These are phyloP conservation scores for Aspergillus vadensis DNA, from an alignment of 2,329 filamentous ascomycete species.

Conservation along the genomic window DNA sequence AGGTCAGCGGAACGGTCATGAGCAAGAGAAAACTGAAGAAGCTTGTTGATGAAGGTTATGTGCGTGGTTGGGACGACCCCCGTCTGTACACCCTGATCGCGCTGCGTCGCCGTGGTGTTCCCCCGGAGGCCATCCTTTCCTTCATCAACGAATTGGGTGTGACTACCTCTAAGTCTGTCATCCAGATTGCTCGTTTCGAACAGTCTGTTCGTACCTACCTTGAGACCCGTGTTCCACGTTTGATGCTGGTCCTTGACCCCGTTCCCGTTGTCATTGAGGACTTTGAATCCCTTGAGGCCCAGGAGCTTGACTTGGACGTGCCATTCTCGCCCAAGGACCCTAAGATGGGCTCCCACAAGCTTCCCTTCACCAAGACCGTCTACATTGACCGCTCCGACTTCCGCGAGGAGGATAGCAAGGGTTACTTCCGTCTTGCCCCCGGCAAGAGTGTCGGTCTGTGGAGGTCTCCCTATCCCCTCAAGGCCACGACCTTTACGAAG, in stretches of 20 bases:
- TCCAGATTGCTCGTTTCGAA: conserved; percentile 81
- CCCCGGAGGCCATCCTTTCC: conserved; percentile 81
- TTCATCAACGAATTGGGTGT: conserved; percentile 92
- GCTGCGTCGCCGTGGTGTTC: conserved; percentile 79
- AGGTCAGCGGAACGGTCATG: conserved; percentile 79
- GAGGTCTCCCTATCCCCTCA: conserved; percentile 69
- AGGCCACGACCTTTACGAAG: conserved; percentile 67
- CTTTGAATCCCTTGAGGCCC: conserved; percentile 69
- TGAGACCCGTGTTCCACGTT: conserved; percentile 80
- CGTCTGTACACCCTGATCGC: conserved; percentile 85
- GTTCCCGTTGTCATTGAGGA: conserved; percentile 81
- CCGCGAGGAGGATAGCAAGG: conserved; percentile 62
- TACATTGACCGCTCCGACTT: conserved; percentile 85
- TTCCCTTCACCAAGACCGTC: conserved; percentile 72
- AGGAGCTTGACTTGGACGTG: conserved; percentile 64
- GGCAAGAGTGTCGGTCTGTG: conserved; percentile 74
- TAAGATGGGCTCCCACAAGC: conserved; percentile 52
- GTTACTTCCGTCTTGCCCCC: conserved; percentile 77
- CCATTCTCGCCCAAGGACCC: conserved; percentile 82
- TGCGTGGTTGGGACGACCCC: conserved; percentile 89
- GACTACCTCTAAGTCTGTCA: conserved; percentile 76
- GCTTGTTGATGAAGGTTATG: conserved; percentile 74
- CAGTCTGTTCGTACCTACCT: conserved; percentile 82
- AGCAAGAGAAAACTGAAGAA: conserved; percentile 83
- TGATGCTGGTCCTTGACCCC: conserved; percentile 88